phyloP scores from a whole-genome alignment of 2,329 filamentous ascomycete species.

The Fusarium sp. region DNA sequence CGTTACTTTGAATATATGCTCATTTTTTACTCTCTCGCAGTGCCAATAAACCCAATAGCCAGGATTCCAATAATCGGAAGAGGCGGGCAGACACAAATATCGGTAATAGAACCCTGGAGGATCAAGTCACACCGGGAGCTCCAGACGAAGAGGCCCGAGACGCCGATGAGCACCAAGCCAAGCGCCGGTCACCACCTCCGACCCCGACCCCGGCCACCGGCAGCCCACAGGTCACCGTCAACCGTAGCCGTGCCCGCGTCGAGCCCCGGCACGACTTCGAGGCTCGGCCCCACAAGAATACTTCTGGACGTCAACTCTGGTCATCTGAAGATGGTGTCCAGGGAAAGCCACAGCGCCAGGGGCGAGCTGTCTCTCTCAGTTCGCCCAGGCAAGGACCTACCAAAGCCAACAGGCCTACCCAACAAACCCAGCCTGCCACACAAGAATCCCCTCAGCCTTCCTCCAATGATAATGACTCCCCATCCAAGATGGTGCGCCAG shows the following conservation, averaged over 20 bases:
- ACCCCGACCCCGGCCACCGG: constrained; percentile 24
- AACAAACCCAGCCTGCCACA: constrained; percentile 11
- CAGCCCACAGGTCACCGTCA: constrained; percentile 28
- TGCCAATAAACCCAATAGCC: constrained; percentile 1
- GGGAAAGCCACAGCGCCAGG: constrained; percentile 22
- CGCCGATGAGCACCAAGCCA: constrained; percentile 38
- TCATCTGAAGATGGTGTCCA: constrained; percentile 43
- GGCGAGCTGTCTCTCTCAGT: constrained; percentile 13
- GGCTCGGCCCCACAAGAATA: constrained; percentile 38
- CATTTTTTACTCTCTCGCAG: constrained; percentile 7
- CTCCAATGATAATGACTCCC: constrained; percentile 20
- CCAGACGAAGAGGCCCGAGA: constrained; percentile 15
- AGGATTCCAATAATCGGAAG: constrained; percentile 18
- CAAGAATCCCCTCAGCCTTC: constrained; percentile 6
- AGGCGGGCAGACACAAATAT: constrained; percentile 14
- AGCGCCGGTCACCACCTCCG: constrained; percentile 50
- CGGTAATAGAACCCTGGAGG: neutral
- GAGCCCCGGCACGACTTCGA: constrained; percentile 42
- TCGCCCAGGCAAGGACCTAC: constrained; percentile 13
- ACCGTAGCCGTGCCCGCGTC: constrained; percentile 30
- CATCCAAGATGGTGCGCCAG: constrained; percentile 33
- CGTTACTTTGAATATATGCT: constrained; percentile 2
- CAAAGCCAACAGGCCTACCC: constrained; percentile 10
- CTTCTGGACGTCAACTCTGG: constrained; percentile 49
- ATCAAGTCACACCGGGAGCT: neutral